Conservation (phyloP, 768 basidiomycete genomes). For the Leccinum uliginosum region DNA sequence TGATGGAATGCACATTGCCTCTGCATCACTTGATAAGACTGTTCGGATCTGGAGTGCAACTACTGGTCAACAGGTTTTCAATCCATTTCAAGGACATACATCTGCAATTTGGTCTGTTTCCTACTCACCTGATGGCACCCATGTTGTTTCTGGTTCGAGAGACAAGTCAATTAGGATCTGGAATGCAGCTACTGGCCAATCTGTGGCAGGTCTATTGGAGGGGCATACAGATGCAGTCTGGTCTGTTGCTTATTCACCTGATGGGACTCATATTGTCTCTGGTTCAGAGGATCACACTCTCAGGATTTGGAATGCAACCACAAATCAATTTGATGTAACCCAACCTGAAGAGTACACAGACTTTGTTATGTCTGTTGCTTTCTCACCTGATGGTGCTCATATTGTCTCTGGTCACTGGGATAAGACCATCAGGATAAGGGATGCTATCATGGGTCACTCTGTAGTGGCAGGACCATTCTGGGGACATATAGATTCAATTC, state of each 20-base stretch:
- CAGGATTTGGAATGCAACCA: slow-evolving; percentile 16
- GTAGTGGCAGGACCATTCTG: not conserved
- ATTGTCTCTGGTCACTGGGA: not conserved
- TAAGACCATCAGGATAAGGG: not conserved
- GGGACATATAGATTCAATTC: not conserved
- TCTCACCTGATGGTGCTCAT: not conserved
- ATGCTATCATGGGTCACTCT: not conserved
- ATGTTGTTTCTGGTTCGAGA: not conserved
- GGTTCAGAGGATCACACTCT: not conserved
- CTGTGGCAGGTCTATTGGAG: not conserved
- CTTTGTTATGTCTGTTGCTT: not conserved
- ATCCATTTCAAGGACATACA: not conserved
- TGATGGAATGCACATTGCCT: not conserved
- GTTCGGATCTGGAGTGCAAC: not conserved
- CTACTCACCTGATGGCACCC: slow-evolving; percentile 1
- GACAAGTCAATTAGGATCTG: not conserved
- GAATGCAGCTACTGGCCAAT: not conserved
- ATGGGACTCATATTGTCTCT: not conserved
- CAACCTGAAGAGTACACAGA: not conserved
- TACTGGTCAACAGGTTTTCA: not conserved
- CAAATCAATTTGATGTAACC: slow-evolving; percentile 8
- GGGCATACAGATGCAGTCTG: not conserved
- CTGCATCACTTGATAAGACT: not conserved
- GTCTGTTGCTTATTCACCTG: not conserved
- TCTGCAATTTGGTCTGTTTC: not conserved